Conservation (phyloP, 345 rosid genomes). For the Populus alba region DNA sequence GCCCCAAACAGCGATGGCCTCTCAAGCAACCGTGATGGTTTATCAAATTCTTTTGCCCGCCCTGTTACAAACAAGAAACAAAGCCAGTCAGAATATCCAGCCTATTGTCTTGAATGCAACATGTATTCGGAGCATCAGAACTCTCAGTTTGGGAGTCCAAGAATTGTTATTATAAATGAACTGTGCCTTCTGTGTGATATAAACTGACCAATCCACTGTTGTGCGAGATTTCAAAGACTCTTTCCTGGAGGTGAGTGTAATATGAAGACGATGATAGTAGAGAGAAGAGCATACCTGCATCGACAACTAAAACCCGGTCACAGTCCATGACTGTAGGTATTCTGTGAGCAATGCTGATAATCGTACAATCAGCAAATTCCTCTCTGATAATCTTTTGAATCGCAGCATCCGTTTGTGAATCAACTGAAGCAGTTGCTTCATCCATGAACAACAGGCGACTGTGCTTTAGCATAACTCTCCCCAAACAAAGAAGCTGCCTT, state of each 20-base stretch:
- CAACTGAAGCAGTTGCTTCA: conserved; percentile 96
- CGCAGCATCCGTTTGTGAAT: conserved; percentile 83
- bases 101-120: neutral
- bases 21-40: conserved; percentile 66
- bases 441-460: conserved; percentile 81
- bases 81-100: neutral
- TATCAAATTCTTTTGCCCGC: conserved; percentile 71
- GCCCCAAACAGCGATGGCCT: conserved; percentile 71
- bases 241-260: neutral
- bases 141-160: neutral
- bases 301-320: conserved; percentile 77
- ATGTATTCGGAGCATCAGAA: neutral
- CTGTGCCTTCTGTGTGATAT: neutral
- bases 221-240: neutral
- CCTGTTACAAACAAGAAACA: conserved; percentile 37
- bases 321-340: conserved; percentile 98
- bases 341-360: conserved; percentile 94
- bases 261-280: neutral
- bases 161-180: neutral
- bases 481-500: conserved; percentile 88
- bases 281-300: conserved; percentile 49
- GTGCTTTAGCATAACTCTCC: conserved; percentile 82
- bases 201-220: neutral
- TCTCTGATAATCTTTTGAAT: conserved; percentile 88
- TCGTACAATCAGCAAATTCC: conserved; percentile 77